Evolutionary conservation across 2,329 filamentous ascomycete species (phyloP).

Genomic region (Trichoderma koningiopsis): DNA sequence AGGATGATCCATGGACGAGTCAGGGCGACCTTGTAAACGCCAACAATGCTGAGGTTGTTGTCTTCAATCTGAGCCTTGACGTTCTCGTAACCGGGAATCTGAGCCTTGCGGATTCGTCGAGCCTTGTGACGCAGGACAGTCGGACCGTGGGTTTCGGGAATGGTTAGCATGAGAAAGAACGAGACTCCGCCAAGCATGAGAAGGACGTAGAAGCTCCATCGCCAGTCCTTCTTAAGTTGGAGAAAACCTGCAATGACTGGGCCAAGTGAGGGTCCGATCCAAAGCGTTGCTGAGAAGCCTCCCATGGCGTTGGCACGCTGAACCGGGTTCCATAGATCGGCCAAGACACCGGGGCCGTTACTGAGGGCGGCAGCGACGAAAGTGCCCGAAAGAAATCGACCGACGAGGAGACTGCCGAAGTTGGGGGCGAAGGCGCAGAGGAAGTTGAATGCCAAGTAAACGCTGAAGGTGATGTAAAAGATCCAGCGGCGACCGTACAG

Average conservation of each 20-base stretch:
- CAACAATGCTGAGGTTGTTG: constrained; percentile 43
- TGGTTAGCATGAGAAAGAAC: constrained; percentile 53
- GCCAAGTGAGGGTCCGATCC: constrained; percentile 55
- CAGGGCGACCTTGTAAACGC: constrained; percentile 54
- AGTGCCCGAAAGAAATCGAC: constrained; percentile 58
- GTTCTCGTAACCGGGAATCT: constrained; percentile 55
- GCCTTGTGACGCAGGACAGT: constrained; percentile 58
- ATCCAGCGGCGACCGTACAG: constrained; percentile 59
- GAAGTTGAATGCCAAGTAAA: constrained; percentile 55
- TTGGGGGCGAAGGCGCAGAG: constrained; percentile 58
- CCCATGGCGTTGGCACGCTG: constrained; percentile 58
- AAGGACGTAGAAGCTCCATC: constrained; percentile 55
- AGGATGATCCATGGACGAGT: constrained; percentile 57
- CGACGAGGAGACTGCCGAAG: constrained; percentile 54
- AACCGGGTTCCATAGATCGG: constrained; percentile 55
- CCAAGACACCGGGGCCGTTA: constrained; percentile 54
- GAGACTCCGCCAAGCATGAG: constrained; percentile 47
- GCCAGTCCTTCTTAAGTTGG: constrained; percentile 56
- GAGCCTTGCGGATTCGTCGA: constrained; percentile 49
- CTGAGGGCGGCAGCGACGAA: constrained; percentile 55
- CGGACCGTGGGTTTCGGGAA: constrained; percentile 59
- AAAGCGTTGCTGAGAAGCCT: constrained; percentile 55
- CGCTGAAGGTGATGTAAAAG: constrained; percentile 52
- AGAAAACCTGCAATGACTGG: constrained; percentile 60
- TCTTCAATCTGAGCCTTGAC: constrained; percentile 54